These are phyloP conservation scores for Neocallimastix lanati DNA, from an alignment of 192 early-diverging fungal genomes.

Conservation along the genomic window DNA sequence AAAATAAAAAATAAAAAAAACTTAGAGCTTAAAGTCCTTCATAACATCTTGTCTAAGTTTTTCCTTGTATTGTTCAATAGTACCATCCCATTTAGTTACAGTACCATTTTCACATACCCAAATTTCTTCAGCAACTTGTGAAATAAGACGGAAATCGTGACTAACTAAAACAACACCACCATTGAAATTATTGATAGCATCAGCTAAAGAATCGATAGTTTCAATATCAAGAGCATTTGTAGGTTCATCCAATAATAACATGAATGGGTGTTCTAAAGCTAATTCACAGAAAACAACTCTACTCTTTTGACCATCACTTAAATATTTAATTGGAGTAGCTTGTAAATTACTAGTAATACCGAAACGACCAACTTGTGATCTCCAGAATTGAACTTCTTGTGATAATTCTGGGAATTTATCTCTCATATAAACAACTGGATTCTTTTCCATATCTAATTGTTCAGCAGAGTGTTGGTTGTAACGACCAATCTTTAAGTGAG, in stretches of 20 bases:
- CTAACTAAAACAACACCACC: constrained; percentile 95
- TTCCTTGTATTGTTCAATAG: constrained; percentile 84
- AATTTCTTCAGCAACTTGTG: constrained; percentile 87
- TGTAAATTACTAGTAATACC: constrained; percentile 86
- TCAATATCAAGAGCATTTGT: constrained; percentile 83
- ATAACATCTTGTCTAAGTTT: constrained; percentile 59
- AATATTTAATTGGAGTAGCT: constrained; percentile 67
- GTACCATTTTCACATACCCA: constrained; percentile 75
- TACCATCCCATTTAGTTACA: constrained; percentile 55
- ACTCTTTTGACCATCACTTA: constrained; percentile 89
- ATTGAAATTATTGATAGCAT: constrained; percentile 85
- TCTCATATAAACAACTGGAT: constrained; percentile 83
- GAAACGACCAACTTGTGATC: constrained; percentile 74
- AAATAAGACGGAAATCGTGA: constrained; percentile 97
- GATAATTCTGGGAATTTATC: constrained; percentile 60
- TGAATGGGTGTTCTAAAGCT: constrained; percentile 70
- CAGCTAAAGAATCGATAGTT: constrained; percentile 85
- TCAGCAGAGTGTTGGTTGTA: constrained; percentile 97
- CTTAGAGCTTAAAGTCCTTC: background rate
- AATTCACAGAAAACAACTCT: constrained; percentile 96
- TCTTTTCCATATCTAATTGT: constrained; percentile 72
- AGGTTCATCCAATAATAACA: constrained; percentile 95
- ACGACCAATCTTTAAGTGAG: constrained; percentile 79
- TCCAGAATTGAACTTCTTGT: constrained; percentile 55
- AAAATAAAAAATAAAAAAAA: too few species aligned